Evolutionary conservation across 345 rosid species (phyloP).

Genomic region (Linum lewisii): DNA sequence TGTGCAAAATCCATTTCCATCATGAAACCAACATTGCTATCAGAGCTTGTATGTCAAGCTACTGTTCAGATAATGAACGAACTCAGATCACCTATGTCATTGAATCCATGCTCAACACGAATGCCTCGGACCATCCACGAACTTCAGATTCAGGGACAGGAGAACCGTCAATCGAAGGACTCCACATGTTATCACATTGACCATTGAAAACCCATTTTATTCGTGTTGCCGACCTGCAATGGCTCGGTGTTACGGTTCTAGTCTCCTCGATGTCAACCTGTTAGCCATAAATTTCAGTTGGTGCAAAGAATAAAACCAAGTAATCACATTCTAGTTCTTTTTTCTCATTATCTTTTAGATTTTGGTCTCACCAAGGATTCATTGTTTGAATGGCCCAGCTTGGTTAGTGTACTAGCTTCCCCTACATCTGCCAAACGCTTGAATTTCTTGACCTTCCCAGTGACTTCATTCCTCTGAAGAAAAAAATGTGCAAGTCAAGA

Average conservation of each 20-base stretch:
- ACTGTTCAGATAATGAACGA: background rate
- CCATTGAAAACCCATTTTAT: conserved; percentile 54
- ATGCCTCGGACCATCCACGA: conserved; percentile 42
- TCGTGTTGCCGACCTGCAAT: conserved; percentile 26
- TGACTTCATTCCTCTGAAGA: background rate
- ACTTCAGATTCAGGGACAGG: conserved; percentile 29
- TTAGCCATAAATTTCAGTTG: conserved; percentile 6
- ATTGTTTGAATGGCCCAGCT: conserved; percentile 9
- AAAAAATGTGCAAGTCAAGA: background rate
- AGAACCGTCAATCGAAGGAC: conserved; percentile 27
- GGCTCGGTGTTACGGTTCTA: conserved; percentile 12
- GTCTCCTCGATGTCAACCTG: conserved; percentile 2
- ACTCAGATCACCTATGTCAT: conserved; percentile 8
- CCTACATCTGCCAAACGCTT: background rate
- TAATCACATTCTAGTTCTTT: background rate
- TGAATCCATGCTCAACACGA: conserved; percentile 14
- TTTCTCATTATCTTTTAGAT: too few relatives aligned
- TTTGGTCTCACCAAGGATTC: conserved; percentile 9
- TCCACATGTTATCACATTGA: conserved; percentile 32
- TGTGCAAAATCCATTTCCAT: background rate
- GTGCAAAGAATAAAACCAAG: conserved; percentile 13
- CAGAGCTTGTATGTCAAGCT: background rate
- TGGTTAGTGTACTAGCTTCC: background rate
- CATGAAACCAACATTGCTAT: background rate
- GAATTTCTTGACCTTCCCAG: background rate